phyloP scores from a whole-genome alignment of 2,329 filamentous ascomycete genomes.

The Nemania serpens region DNA sequence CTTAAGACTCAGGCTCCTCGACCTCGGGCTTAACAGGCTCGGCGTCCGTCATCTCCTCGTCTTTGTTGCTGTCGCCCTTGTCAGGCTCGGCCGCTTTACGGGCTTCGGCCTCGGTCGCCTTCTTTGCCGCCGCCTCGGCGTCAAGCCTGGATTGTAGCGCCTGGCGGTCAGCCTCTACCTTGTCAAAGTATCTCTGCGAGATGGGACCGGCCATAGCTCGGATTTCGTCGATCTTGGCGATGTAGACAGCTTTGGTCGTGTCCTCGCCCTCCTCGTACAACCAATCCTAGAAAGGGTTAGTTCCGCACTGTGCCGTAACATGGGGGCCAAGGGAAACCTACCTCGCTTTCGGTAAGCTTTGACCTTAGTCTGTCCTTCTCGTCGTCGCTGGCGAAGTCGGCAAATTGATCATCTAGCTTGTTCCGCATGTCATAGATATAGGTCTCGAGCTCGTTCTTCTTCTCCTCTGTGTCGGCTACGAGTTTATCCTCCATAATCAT shows the following conservation, averaged over 20 bases:
- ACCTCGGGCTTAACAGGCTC: slow-evolving; percentile 57
- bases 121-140: slow-evolving; percentile 77
- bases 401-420: slow-evolving; percentile 91
- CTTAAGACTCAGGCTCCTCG: slow-evolving; percentile 49
- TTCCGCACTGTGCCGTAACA: neutral
- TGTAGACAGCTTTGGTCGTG: slow-evolving; percentile 88
- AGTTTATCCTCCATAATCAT: slow-evolving; percentile 99
- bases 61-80: slow-evolving; percentile 55
- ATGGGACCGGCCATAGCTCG: slow-evolving; percentile 88
- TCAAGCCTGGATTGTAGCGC: slow-evolving; percentile 77
- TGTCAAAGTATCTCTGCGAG: slow-evolving; percentile 93
- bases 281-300: slow-evolving; percentile 75
- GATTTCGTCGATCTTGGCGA: slow-evolving; percentile 95
- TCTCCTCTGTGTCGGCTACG: slow-evolving; percentile 96
- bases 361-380: slow-evolving; percentile 86
- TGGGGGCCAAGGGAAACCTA: slow-evolving; percentile 53
- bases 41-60: slow-evolving; percentile 68
- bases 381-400: slow-evolving; percentile 86
- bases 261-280: slow-evolving; percentile 97
- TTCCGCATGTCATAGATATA: slow-evolving; percentile 96
- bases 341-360: slow-evolving; percentile 85
- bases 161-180: slow-evolving; percentile 84
- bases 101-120: slow-evolving; percentile 54
- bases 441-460: slow-evolving; percentile 99
- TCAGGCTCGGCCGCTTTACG: slow-evolving; percentile 53